A percentile compares a stretch with the other conserved stretches of the same genome.
Evolutionary conservation across 768 basidiomycete species (phyloP).

Genomic region (Lactarius akahatsu): DNA sequence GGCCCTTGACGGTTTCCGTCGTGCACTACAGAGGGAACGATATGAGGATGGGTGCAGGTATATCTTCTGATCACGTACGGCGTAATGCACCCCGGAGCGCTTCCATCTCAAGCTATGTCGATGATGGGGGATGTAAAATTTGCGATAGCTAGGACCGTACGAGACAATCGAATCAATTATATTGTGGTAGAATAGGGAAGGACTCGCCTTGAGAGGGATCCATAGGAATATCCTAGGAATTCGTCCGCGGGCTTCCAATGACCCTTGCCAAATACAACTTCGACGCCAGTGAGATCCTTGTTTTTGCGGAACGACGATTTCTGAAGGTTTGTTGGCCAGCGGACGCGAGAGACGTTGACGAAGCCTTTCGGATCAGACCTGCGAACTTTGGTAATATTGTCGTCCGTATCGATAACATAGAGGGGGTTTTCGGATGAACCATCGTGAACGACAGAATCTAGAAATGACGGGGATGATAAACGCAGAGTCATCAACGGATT

Average conservation of each 20-base stretch:
- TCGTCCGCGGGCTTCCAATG: background rate
- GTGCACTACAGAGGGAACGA: too few species aligned
- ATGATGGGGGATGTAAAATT: too few species aligned
- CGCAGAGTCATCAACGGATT: slow-evolving; percentile 53
- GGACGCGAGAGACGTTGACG: slow-evolving; percentile 57
- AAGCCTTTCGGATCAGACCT: too few species aligned
- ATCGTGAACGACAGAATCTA: slow-evolving; percentile 32
- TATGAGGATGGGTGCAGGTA: too few species aligned
- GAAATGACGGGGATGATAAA: slow-evolving; percentile 64
- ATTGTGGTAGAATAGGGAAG: too few species aligned
- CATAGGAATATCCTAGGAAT: too few species aligned
- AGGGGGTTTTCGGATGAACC: too few species aligned
- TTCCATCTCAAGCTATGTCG: too few species aligned
- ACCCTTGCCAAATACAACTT: slow-evolving; percentile 54
- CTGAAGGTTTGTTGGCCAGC: slow-evolving; percentile 55
- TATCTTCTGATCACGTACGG: too few species aligned
- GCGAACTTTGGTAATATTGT: slow-evolving; percentile 50
- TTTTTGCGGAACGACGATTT: slow-evolving; percentile 38
- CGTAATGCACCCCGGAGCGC: slow-evolving; percentile 2
- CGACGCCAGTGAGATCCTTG: slow-evolving; percentile 31
- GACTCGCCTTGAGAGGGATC: slow-evolving; percentile 34
- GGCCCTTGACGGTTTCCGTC: slow-evolving; percentile 40
- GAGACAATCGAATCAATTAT: too few species aligned
- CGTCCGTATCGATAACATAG: too few species aligned
- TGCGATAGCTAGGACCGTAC: background rate